Evolutionary conservation across 2,329 filamentous ascomycete genomes (phyloP).

Genomic region (Diaporthe sp.): DNA sequence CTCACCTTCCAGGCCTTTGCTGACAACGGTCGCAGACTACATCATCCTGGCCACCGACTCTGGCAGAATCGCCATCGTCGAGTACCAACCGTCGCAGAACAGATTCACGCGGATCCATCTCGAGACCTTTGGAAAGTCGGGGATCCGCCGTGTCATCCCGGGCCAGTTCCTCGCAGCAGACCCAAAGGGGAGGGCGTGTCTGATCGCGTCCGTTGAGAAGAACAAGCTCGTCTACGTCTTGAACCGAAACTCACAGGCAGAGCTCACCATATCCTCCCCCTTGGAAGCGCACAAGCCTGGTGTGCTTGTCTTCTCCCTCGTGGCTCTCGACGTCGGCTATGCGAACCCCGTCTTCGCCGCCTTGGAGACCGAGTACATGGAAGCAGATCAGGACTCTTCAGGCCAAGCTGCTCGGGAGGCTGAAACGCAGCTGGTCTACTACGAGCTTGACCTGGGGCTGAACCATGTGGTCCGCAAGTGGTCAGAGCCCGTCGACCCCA

Average conservation of each 20-base stretch:
- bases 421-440: slow-evolving; percentile 95
- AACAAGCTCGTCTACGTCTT: slow-evolving; percentile 99
- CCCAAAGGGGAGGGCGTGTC: slow-evolving; percentile 93
- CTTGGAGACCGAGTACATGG: slow-evolving; percentile 92
- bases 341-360: slow-evolving; percentile 97
- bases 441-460: slow-evolving; percentile 94
- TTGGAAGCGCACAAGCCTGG: slow-evolving; percentile 96
- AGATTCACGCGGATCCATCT: slow-evolving; percentile 90
- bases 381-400: slow-evolving; percentile 90
- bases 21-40: slow-evolving; percentile 77
- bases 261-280: slow-evolving; percentile 96
- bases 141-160: slow-evolving; percentile 91
- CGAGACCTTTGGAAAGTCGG: slow-evolving; percentile 98
- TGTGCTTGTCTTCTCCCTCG: slow-evolving; percentile 89
- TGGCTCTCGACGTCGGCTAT: slow-evolving; percentile 94
- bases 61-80: slow-evolving; percentile 92
- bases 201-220: slow-evolving; percentile 96
- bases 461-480: slow-evolving; percentile 98
- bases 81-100: slow-evolving; percentile 90
- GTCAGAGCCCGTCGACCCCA: slow-evolving; percentile 93
- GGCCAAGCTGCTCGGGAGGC: slow-evolving; percentile 85
- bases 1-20: slow-evolving; percentile 24
- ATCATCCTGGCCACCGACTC: slow-evolving; percentile 97
- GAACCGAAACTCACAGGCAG: slow-evolving; percentile 93
- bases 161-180: slow-evolving; percentile 97